Conservation (phyloP, 202 grass and related monocot genomes). For the Elaeis oleifera region DNA sequence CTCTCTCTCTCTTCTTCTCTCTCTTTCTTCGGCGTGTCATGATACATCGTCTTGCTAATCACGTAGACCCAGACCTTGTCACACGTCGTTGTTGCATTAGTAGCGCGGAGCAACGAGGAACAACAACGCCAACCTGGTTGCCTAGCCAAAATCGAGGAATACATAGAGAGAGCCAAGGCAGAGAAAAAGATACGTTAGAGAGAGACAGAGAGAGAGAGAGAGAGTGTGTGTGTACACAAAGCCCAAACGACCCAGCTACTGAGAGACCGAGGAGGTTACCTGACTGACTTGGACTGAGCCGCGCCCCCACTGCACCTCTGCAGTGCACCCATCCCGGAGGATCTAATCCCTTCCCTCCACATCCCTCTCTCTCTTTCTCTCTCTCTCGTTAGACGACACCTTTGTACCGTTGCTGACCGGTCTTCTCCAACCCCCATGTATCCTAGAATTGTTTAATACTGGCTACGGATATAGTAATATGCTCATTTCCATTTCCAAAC, state of each 20-base stretch:
- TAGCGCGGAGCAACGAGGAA: background rate
- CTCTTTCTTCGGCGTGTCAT: background rate
- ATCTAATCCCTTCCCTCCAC: background rate
- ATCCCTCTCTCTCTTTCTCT: too few species aligned
- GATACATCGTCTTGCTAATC: background rate
- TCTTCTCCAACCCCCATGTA: conserved; percentile 12
- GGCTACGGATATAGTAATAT: conserved; percentile 2
- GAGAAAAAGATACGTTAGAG: background rate
- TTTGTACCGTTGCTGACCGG: conserved; percentile 2
- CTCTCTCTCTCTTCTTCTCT: background rate
- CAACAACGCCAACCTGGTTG: background rate
- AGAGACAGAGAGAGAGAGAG: conserved; percentile 1
- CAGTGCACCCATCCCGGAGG: conserved; percentile 16
- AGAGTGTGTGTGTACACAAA: background rate
- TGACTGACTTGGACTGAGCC: background rate
- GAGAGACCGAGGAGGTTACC: background rate
- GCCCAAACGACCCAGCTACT: background rate
- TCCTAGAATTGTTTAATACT: background rate
- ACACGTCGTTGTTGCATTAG: background rate
- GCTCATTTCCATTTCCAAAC: background rate
- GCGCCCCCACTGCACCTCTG: background rate
- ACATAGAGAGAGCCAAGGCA: background rate
- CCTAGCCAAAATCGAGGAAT: background rate
- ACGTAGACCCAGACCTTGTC: background rate
- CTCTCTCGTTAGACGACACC: background rate